phyloP scores from a whole-genome alignment of 495 filamentous ascomycete species.

The Talaromyces adpressus region DNA sequence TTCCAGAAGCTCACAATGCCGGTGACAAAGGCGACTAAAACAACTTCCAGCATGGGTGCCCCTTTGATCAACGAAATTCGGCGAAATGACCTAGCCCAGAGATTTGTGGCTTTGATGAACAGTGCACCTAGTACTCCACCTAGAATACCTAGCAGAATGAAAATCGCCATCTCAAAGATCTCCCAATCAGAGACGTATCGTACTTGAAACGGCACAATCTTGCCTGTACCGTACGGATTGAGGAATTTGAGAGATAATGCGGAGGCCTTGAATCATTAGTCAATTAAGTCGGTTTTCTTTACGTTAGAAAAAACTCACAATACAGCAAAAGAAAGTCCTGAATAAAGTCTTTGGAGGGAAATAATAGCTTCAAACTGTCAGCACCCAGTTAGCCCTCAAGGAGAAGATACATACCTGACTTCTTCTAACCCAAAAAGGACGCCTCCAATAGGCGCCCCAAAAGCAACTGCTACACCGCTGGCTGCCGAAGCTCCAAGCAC shows the following conservation, averaged over 20 bases:
- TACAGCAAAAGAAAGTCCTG: conserved; percentile 97
- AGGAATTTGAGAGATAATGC: conserved; percentile 87
- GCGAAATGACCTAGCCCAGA: conserved; percentile 86
- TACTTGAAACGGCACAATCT: conserved; percentile 94
- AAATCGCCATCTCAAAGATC: conserved; percentile 81
- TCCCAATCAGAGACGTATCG: conserved; percentile 90
- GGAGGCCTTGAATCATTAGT: conserved; percentile 40
- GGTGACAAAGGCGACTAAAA: conserved; percentile 79
- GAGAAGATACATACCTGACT: conserved; percentile 47
- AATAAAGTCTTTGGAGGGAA: conserved; percentile 98
- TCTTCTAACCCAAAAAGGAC: conserved; percentile 94
- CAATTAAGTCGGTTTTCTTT: conserved; percentile 5
- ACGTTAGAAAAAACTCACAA: conserved; percentile 37
- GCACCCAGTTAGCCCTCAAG: background rate
- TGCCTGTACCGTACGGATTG: conserved; percentile 91
- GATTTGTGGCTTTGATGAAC: conserved; percentile 90
- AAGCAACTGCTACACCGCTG: conserved; percentile 89
- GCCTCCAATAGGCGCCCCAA: conserved; percentile 87
- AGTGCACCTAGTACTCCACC: conserved; percentile 81
- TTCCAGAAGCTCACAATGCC: conserved; percentile 92
- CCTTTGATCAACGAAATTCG: conserved; percentile 72
- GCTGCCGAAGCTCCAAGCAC: conserved; percentile 89
- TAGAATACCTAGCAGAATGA: conserved; percentile 76
- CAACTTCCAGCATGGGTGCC: conserved; percentile 79
- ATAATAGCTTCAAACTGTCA: conserved; percentile 56